phyloP scores from a whole-genome alignment of 164 flowering plant genomes.

The Buxus sempervirens region DNA sequence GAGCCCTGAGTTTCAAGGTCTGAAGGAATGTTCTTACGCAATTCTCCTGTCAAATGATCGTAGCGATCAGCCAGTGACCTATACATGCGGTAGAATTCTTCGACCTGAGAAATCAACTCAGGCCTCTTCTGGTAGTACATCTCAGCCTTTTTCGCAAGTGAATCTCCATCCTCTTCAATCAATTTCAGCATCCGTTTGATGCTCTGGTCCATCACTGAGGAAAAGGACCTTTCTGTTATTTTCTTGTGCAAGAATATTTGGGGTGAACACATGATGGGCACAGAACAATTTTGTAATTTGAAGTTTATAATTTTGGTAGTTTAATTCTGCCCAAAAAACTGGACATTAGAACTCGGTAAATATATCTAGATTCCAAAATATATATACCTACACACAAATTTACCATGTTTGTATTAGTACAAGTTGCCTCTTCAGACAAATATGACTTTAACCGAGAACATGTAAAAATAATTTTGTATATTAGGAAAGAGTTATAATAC shows the following conservation, averaged over 20 bases:
- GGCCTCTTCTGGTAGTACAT: constrained; percentile 90
- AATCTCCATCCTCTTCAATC: constrained; percentile 91
- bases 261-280: neutral
- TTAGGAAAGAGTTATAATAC: too few relatives aligned
- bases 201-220: constrained; percentile 76
- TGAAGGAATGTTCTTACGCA: constrained; percentile 53
- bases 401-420: too few relatives aligned
- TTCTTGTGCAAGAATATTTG: constrained; percentile 14
- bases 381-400: too few relatives aligned
- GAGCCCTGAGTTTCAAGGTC: constrained; percentile 72
- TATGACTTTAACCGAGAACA: too few relatives aligned
- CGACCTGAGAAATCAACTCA: constrained; percentile 65
- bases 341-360: neutral
- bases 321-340: neutral
- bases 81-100: constrained; percentile 83
- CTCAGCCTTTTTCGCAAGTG: constrained; percentile 87
- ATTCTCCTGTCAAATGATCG: constrained; percentile 77
- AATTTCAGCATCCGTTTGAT: constrained; percentile 80
- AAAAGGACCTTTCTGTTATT: constrained; percentile 24
- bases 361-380: too few relatives aligned
- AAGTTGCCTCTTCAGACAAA: too few relatives aligned
- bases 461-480: too few relatives aligned
- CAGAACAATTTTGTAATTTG: neutral
- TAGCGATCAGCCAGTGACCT: constrained; percentile 88
- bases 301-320: neutral